These are phyloP conservation scores for Magnusiomyces fungicola DNA, from an alignment of 1,139 yeast species.

Conservation along the genomic window DNA sequence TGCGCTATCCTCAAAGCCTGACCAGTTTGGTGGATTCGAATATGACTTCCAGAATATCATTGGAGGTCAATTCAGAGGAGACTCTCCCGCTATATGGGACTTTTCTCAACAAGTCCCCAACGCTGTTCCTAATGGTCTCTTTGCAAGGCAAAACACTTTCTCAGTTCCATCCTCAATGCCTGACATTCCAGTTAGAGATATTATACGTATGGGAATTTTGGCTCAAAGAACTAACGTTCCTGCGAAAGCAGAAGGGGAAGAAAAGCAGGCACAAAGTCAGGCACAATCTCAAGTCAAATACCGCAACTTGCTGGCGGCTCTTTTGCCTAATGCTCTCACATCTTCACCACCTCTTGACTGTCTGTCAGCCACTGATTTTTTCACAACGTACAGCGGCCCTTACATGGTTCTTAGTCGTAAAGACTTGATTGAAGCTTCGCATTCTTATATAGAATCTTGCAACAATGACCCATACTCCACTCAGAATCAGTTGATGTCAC, in stretches of 20 bases:
- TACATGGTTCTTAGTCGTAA: background rate
- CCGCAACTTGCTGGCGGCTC: background rate
- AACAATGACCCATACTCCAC: background rate
- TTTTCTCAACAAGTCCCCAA: no score
- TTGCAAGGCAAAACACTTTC: no score
- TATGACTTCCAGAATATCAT: no score
- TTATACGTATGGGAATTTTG: background rate
- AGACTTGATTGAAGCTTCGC: background rate
- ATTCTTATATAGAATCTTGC: background rate
- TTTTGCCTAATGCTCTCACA: background rate
- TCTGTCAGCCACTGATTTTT: background rate
- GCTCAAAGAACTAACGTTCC: background rate
- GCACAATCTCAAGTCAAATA: background rate
- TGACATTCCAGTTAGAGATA: background rate
- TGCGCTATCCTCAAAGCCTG: no score
- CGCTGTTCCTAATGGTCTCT: no score
- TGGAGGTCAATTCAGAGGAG: no score
- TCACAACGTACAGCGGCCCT: background rate
- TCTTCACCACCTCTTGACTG: background rate
- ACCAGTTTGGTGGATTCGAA: no score
- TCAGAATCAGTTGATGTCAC: background rate
- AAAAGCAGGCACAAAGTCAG: background rate
- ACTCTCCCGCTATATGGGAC: no score
- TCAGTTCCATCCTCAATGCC: background rate
- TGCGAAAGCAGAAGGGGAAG: background rate